phyloP scores from a whole-genome alignment of 2,329 filamentous ascomycete species.

The Colletotrichum salicis region DNA sequence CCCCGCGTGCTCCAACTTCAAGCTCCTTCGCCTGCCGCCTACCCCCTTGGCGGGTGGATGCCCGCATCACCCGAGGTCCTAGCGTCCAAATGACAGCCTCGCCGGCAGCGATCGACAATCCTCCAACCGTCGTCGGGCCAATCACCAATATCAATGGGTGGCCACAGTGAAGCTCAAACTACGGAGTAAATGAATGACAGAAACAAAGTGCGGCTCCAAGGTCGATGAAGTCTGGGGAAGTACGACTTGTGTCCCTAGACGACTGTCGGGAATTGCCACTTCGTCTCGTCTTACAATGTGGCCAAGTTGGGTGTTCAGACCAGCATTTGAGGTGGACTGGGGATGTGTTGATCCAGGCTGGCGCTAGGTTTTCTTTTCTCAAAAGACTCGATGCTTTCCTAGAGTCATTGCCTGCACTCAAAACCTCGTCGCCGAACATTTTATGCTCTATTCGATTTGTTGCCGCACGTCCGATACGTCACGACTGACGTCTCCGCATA shows the following conservation, averaged over 20 bases:
- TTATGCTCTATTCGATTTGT: not conserved
- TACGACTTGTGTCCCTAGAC: not conserved
- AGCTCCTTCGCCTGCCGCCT: constrained; percentile 1
- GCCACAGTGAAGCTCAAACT: constrained; percentile 1
- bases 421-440: not conserved
- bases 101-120: constrained; percentile 28
- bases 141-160: constrained; percentile 10
- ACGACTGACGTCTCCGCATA: not conserved
- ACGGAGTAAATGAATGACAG: not conserved
- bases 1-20: constrained; percentile 11
- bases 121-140: not conserved
- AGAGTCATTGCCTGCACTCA: constrained; percentile 2
- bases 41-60: constrained; percentile 23
- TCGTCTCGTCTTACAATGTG: not conserved
- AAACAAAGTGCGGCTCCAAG: constrained; percentile 3
- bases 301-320: not conserved
- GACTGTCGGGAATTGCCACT: not conserved
- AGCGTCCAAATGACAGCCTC: constrained; percentile 31
- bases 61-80: constrained; percentile 31
- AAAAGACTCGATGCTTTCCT: not conserved
- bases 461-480: not conserved
- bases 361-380: constrained; percentile 1
- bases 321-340: not conserved
- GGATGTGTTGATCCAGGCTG: not conserved
- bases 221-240: not conserved